Percentiles rank a stretch among this genome's conserved stretches.
Evolutionary conservation across 345 rosid species (phyloP).

Genomic region (Eucalyptus camaldulensis): DNA sequence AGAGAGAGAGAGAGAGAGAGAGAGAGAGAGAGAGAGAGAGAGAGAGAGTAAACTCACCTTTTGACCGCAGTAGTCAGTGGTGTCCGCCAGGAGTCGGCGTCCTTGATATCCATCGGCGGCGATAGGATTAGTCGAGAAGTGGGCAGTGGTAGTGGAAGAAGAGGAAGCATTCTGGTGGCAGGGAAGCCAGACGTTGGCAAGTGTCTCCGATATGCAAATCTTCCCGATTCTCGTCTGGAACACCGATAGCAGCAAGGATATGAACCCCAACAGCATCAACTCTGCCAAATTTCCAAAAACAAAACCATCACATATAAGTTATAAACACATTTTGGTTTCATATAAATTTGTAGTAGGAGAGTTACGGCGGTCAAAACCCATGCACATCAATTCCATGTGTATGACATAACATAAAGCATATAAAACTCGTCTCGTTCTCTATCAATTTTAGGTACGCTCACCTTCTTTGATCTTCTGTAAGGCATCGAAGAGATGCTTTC

Average conservation of each 20-base stretch:
- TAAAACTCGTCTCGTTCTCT: not conserved
- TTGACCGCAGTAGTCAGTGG: conserved; percentile 8
- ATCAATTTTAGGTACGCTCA: not conserved
- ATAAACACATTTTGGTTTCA: not conserved
- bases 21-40: no score
- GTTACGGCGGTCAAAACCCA: not conserved
- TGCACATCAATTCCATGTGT: not conserved
- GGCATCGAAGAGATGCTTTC: conserved; percentile 61
- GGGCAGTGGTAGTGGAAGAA: conserved; percentile 5
- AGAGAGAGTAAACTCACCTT: conserved; percentile 4
- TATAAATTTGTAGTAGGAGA: not conserved
- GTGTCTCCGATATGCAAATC: conserved; percentile 35
- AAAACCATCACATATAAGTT: not conserved
- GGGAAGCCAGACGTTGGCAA: conserved; percentile 47
- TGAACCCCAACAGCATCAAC: conserved; percentile 83
- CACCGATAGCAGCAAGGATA: conserved; percentile 61
- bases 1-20: not conserved
- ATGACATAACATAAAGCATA: not conserved
- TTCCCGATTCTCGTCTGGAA: conserved; percentile 28
- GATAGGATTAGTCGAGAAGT: conserved; percentile 14
- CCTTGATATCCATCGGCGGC: not conserved
- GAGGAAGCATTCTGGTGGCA: conserved; percentile 12
- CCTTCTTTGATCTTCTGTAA: conserved; percentile 89
- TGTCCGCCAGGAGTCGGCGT: conserved; percentile 44
- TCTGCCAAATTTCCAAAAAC: conserved; percentile 27